Conservation (phyloP, 306 rosid species). For the Vigna hirtella region DNA sequence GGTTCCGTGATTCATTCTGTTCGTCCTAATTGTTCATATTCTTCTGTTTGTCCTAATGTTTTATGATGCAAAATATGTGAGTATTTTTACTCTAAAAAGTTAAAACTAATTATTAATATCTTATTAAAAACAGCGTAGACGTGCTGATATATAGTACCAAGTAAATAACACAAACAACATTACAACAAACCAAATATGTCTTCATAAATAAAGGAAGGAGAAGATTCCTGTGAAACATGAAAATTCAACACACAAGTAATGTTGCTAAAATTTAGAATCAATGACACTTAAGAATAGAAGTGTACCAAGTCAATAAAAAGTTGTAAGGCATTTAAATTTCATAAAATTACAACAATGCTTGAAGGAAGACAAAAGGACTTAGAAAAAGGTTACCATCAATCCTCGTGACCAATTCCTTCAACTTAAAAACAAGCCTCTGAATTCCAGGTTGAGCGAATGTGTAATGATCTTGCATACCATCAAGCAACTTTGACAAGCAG, state of each 20-base stretch:
- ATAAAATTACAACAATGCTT: slow-evolving; percentile 3
- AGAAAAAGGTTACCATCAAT: slow-evolving; percentile 73
- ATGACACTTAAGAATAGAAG: neutral
- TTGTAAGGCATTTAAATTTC: neutral
- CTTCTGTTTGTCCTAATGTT: slow-evolving; percentile 15
- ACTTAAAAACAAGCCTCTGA: slow-evolving; percentile 86
- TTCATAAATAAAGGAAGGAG: slow-evolving; percentile 1
- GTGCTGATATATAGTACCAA: neutral
- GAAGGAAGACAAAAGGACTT: slow-evolving; percentile 19
- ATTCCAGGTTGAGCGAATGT: slow-evolving; percentile 95
- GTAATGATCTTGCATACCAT: slow-evolving; percentile 96
- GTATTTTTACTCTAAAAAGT: slow-evolving; percentile 21
- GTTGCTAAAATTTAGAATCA: slow-evolving; percentile 17
- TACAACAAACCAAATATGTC: neutral
- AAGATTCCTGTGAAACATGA: slow-evolving; percentile 5
- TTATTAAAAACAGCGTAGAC: neutral
- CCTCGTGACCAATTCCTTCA: slow-evolving; percentile 87
- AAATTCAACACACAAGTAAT: neutral
- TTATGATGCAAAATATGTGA: neutral
- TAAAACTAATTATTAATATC: slow-evolving; percentile 33
- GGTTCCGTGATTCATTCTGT: slow-evolving; percentile 27
- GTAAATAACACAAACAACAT: neutral
- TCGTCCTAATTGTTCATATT: neutral
- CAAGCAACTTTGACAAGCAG: slow-evolving; percentile 89
- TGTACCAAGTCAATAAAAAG: neutral